Conservation (phyloP, 2,329 filamentous ascomycete genomes). For the Aureobasidium sp. region DNA sequence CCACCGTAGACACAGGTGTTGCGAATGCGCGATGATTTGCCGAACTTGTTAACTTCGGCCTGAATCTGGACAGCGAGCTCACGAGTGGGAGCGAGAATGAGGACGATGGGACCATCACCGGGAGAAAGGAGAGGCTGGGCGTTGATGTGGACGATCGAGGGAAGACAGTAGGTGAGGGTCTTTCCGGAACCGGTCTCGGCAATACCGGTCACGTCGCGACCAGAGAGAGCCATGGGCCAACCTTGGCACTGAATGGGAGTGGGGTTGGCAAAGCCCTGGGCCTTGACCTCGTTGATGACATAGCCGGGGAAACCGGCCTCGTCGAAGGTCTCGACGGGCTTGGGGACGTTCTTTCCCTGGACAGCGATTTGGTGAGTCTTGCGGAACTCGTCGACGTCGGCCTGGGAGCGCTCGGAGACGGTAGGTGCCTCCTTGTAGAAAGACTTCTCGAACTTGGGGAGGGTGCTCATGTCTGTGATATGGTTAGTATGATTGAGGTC, state of each 20-base stretch:
- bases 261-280: slow-evolving; percentile 86
- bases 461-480: slow-evolving; percentile 57
- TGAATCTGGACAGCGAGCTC: slow-evolving; percentile 98
- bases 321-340: slow-evolving; percentile 93
- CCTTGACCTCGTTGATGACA: slow-evolving; percentile 97
- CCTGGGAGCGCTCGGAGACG: slow-evolving; percentile 63
- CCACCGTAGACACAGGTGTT: slow-evolving; percentile 99
- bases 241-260: slow-evolving; percentile 97
- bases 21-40: slow-evolving; percentile 92
- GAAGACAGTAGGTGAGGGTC: slow-evolving; percentile 96
- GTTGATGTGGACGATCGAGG: slow-evolving; percentile 98
- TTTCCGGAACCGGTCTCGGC: slow-evolving; percentile 99
- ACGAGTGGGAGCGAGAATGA: slow-evolving; percentile 92
- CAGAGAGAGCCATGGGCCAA: slow-evolving; percentile 97
- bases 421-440: slow-evolving; percentile 95
- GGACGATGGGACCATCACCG: slow-evolving; percentile 91
- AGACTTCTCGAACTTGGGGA: slow-evolving; percentile 98
- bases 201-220: slow-evolving; percentile 97
- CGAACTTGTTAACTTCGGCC: slow-evolving; percentile 96
- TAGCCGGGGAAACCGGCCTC: slow-evolving; percentile 96
- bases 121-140: slow-evolving; percentile 92
- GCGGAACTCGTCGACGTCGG: slow-evolving; percentile 84
- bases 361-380: slow-evolving; percentile 77
- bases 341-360: slow-evolving; percentile 71
- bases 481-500: slow-evolving; percentile 23